phyloP scores from a whole-genome alignment of 768 basidiomycete species.

The Suillus plorans region DNA sequence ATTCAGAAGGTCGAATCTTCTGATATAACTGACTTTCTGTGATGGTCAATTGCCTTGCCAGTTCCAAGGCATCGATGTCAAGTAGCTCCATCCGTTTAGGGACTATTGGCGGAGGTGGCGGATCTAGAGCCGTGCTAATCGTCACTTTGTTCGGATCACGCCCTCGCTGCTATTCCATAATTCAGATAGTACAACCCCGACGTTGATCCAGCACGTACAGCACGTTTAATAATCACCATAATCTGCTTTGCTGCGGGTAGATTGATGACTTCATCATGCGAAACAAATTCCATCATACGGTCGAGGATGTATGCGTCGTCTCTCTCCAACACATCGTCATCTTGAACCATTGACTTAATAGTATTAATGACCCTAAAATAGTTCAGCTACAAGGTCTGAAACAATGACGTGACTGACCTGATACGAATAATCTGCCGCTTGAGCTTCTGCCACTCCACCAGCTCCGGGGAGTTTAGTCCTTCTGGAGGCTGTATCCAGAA shows the following conservation, averaged over 20 bases:
- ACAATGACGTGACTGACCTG: slow-evolving; percentile 40
- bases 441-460: slow-evolving; percentile 52
- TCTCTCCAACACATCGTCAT: slow-evolving; percentile 51
- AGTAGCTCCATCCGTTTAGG: slow-evolving; percentile 49
- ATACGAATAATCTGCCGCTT: slow-evolving; percentile 61
- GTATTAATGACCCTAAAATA: slow-evolving; percentile 58
- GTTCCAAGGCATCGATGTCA: slow-evolving; percentile 63
- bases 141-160: slow-evolving; percentile 38
- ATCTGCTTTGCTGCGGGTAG: slow-evolving; percentile 50
- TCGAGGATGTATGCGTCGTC: slow-evolving; percentile 53
- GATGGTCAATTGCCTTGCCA: slow-evolving; percentile 68
- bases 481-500: slow-evolving; percentile 58
- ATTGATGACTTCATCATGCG: slow-evolving; percentile 38
- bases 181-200: slow-evolving; percentile 3
- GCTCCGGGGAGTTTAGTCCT: slow-evolving; percentile 41
- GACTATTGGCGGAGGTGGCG: slow-evolving; percentile 52
- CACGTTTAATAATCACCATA: slow-evolving; percentile 46
- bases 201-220: slow-evolving; percentile 35
- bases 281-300: slow-evolving; percentile 53
- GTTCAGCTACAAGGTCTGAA: neutral
- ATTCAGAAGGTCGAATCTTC: slow-evolving; percentile 61
- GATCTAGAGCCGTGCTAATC: slow-evolving; percentile 30
- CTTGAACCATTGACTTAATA: slow-evolving; percentile 60
- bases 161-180: slow-evolving; percentile 20
- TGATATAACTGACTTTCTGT: slow-evolving; percentile 60